Evolutionary conservation across 805 yeast genomes (phyloP).

Genomic region (Candida cerambycidarum): DNA sequence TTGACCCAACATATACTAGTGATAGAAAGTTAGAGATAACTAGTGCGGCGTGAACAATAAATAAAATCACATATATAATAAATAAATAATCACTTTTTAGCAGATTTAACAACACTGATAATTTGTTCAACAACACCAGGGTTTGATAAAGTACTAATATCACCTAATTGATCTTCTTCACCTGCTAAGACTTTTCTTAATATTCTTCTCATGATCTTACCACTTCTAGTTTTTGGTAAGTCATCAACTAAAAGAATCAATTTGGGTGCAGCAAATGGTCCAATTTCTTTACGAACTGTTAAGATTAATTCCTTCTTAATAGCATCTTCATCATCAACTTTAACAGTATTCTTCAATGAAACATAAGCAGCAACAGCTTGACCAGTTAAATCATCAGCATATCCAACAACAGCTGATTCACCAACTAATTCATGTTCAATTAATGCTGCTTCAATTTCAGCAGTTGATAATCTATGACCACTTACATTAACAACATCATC

Average conservation of each 20-base stretch:
- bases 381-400: conserved; percentile 92
- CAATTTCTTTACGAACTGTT: conserved; percentile 89
- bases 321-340: conserved; percentile 50
- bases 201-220: conserved; percentile 98
- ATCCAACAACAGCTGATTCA: conserved; percentile 96
- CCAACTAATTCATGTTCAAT: conserved; percentile 77
- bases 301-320: conserved; percentile 73
- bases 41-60: too few species aligned
- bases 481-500: conserved; percentile 98
- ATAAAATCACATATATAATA: conserved; percentile 4
- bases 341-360: conserved; percentile 58
- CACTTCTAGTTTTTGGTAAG: conserved; percentile 97
- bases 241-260: conserved; percentile 79
- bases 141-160: conserved; percentile 83
- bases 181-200: conserved; percentile 89
- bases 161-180: conserved; percentile 92
- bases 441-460: conserved; percentile 94
- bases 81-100: conserved; percentile 15
- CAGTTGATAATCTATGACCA: conserved; percentile 97
- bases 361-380: conserved; percentile 97
- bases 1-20: too few species aligned
- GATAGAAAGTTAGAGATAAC: too few species aligned
- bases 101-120: conserved; percentile 60
- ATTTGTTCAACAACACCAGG: conserved; percentile 80
- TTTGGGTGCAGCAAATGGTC: conserved; percentile 96